phyloP scores from a whole-genome alignment of 345 rosid species.

The Brassica incana region DNA sequence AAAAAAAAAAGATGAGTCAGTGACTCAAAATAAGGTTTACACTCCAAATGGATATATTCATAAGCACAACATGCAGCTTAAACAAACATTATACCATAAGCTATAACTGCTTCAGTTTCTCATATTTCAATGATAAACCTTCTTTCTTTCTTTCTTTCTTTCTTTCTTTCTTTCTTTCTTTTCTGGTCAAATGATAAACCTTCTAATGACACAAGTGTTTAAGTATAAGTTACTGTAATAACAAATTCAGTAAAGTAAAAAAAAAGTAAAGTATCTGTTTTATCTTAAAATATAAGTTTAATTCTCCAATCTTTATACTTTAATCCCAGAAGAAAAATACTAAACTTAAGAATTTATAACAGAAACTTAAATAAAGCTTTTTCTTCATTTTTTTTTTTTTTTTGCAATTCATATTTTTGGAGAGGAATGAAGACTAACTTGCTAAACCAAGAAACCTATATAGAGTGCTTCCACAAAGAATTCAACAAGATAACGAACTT shows the following conservation, averaged over 20 bases:
- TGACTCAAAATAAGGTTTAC: neutral
- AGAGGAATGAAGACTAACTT: neutral
- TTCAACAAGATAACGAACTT: neutral
- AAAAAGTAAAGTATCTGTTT: neutral
- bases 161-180: neutral
- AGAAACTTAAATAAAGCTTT: neutral
- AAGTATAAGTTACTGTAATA: neutral
- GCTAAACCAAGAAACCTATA: neutral
- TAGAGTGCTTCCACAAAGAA: neutral
- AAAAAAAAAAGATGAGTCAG: neutral
- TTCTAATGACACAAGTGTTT: neutral
- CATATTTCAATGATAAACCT: neutral
- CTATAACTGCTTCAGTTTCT: neutral
- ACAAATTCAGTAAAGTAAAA: neutral
- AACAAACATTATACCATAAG: constrained; percentile 2
- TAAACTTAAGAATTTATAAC: constrained; percentile 15
- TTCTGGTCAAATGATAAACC: neutral
- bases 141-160: neutral
- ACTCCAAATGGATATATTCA: neutral
- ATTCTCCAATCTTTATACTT: neutral
- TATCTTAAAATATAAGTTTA: constrained; percentile 1
- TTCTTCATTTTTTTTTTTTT: neutral
- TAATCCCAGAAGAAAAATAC: constrained; percentile 7
- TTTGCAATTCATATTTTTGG: neutral
- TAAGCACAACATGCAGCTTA: neutral